A percentile compares a stretch with the other conserved stretches of the same genome.
These are phyloP conservation scores for Sclerotinia subarctica DNA, from an alignment of 2,329 filamentous ascomycete species.

Conservation along the genomic window DNA sequence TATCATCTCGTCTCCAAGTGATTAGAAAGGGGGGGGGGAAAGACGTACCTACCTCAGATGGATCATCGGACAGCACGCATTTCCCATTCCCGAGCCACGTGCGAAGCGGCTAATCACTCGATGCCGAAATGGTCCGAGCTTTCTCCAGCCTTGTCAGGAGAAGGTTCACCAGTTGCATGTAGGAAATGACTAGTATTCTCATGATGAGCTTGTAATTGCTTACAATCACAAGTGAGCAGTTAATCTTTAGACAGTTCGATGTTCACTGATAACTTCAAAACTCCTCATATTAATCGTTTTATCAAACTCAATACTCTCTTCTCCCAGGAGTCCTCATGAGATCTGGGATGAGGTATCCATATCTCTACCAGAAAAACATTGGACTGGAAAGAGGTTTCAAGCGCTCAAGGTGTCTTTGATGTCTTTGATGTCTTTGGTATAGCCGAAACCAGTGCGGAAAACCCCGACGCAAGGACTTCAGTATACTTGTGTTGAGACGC, in stretches of 20 bases:
- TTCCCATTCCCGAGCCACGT: background rate
- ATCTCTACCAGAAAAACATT: background rate
- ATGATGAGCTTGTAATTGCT: too few relatives aligned
- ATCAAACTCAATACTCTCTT: too few relatives aligned
- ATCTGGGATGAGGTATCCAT: too few relatives aligned
- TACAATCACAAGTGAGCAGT: background rate
- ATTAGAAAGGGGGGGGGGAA: background rate
- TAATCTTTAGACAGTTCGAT: background rate
- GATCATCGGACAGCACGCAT: background rate
- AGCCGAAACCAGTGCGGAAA: constrained; percentile 42
- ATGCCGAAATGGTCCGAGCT: background rate
- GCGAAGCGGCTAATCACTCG: background rate
- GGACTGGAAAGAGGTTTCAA: constrained; percentile 49
- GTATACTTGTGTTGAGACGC: constrained; percentile 81
- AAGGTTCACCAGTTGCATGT: background rate
- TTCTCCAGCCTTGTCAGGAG: background rate
- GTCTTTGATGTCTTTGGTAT: constrained; percentile 90
- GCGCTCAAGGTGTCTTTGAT: constrained; percentile 84
- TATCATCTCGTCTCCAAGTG: background rate
- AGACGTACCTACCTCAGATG: too few relatives aligned
- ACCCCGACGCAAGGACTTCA: constrained; percentile 44
- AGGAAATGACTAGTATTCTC: too few relatives aligned
- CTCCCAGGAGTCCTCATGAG: background rate
- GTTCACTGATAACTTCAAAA: background rate
- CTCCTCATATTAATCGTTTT: background rate